Base-by-base conservation (phyloP, 106 monocot species). In the Allium cepa region DNA sequence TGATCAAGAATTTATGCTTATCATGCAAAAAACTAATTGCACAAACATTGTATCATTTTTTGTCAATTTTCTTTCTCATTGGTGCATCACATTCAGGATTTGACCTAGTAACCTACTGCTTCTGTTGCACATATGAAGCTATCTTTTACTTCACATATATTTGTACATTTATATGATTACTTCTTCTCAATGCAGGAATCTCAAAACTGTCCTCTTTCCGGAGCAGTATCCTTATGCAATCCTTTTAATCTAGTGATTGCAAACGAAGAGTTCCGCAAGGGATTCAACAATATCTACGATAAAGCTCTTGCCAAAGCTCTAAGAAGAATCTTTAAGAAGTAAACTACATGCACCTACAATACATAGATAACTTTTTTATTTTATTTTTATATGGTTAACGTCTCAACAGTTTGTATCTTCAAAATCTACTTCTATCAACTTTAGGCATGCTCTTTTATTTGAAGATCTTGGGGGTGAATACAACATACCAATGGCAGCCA, bases 161-260 rank as follows among this genome's bases (percentile, higher is more conserved):
- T 49, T 22, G 50, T 58, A 16, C 57, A 18, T 45, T 60, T 17
- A 51, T 62, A 12, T 64, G 36, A 50, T 46, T 63, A 47, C 63
- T 76, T 49, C 63, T 76, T 49, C 26, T 73, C 60, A 53, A 71
- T 86, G 73, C 92, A 96, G 96, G 86, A 92, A 72, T 79, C 92
- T 64, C 60, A 84, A 50, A 75, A 67, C 49, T 92, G 84, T 73
- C 74, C 80, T 80, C 83, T 96, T 67, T 88, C 96, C 46, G 96
- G 92, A 9, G 96, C 96, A 47, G 91, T 88, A n/a, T 92, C 91
- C 47, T 80, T 88, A 64, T 92, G 88, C 66, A 92, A 96, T 80
- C 96, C 96, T 72, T 96, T 96, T 67, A 82, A 92, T 75, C 79
- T 96, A 76, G 84, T 88, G 62, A 84, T 84, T 76, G 92, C 96